phyloP scores from a whole-genome alignment of 805 yeast genomes.

The Wickerhamiella azymoides region DNA sequence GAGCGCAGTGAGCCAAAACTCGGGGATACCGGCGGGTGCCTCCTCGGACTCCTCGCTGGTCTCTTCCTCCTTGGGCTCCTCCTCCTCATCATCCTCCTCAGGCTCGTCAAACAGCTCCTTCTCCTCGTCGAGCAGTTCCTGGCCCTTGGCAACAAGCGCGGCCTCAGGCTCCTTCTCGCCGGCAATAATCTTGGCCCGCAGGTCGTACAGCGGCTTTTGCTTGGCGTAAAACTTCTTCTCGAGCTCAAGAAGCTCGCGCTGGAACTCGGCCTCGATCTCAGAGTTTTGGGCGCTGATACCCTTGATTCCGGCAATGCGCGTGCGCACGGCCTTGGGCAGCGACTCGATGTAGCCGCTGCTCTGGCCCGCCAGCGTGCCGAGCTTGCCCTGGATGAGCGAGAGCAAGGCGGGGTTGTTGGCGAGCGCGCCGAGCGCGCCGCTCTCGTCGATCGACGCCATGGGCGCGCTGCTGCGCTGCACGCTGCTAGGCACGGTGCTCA shows the following conservation, averaged over 20 bases:
- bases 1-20: constrained; percentile 93
- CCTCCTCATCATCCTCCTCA: constrained; percentile 20
- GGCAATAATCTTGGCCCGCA: constrained; percentile 54
- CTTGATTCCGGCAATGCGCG: constrained; percentile 71
- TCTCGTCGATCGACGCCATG: constrained; percentile 54
- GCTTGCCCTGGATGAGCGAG: constrained; percentile 79
- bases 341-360: constrained; percentile 74
- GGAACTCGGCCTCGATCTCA: constrained; percentile 80
- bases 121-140: constrained; percentile 45
- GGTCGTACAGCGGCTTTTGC: constrained; percentile 63
- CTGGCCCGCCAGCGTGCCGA: constrained; percentile 71
- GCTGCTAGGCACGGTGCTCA: constrained; percentile 38
- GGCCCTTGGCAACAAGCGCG: constrained; percentile 70
- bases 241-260: constrained; percentile 70
- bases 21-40: constrained; percentile 64
- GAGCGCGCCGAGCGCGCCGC: constrained; percentile 27
- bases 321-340: constrained; percentile 58
- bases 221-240: constrained; percentile 64
- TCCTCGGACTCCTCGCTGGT: constrained; percentile 27
- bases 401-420: constrained; percentile 66
- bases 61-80: constrained; percentile 20
- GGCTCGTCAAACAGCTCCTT: constrained; percentile 33
- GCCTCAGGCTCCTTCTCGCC: constrained; percentile 68
- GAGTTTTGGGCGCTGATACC: constrained; percentile 66
- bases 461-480: constrained; percentile 27